phyloP scores from a whole-genome alignment of 1,139 yeast species.

The Geotrichum europaeum region DNA sequence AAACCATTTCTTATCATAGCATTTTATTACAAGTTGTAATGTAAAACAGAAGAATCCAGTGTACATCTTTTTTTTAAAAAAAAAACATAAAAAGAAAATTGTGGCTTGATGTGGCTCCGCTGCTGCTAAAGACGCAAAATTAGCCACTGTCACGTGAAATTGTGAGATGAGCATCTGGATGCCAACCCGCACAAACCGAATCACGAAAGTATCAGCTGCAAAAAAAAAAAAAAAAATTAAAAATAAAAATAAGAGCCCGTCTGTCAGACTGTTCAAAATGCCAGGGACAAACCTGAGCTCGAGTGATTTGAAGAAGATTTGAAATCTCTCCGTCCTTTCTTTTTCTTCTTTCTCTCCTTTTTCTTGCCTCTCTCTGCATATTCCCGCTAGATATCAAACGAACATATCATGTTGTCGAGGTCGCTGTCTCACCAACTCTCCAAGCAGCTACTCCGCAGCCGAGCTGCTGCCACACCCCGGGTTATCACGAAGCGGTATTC shows the following conservation, averaged over 20 bases:
- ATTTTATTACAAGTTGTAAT: no score
- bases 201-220: not conserved
- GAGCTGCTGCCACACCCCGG: not conserved
- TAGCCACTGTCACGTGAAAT: not conserved
- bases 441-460: not conserved
- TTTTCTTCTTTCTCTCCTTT: not conserved
- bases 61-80: no score
- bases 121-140: not conserved
- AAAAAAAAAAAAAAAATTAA: not conserved
- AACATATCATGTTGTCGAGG: not conserved
- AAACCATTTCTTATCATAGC: no score
- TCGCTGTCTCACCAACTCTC: not conserved
- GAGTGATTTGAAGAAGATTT: not conserved
- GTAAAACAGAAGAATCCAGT: no score
- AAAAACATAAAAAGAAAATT: not conserved
- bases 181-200: not conserved
- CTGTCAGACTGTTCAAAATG: no score
- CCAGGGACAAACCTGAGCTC: not conserved
- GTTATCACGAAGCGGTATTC: not conserved
- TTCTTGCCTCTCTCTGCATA: not conserved
- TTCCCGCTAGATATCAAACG: not conserved
- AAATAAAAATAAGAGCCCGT: no score
- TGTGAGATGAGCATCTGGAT: not conserved
- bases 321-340: not conserved
- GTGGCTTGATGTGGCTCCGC: not conserved